phyloP scores from a whole-genome alignment of 371 early-diverging fungal genomes.

The Apophysomyces variabilis region DNA sequence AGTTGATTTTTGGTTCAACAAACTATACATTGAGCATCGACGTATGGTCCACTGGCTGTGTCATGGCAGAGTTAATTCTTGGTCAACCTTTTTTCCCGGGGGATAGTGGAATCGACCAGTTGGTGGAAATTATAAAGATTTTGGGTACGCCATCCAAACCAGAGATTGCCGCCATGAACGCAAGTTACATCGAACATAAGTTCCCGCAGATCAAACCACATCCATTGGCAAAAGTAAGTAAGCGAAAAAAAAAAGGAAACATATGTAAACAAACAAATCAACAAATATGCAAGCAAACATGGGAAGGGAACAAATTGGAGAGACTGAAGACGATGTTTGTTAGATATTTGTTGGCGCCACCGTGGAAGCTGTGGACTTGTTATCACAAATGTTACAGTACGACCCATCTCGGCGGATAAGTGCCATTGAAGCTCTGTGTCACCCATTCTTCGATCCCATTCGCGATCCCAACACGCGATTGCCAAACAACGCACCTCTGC shows the following conservation, averaged over 20 bases:
- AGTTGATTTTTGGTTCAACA: slow-evolving; percentile 97
- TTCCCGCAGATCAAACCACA: slow-evolving; percentile 97
- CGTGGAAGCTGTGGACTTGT: slow-evolving; percentile 85
- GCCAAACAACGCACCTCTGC: slow-evolving; percentile 79
- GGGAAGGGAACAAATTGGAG: too few relatives aligned
- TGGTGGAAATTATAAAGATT: slow-evolving; percentile 99
- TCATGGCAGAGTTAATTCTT: slow-evolving; percentile 98
- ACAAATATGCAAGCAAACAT: slow-evolving; percentile 19
- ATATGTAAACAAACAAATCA: background rate
- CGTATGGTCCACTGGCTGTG: slow-evolving; percentile 99
- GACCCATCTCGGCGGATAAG: slow-evolving; percentile 90
- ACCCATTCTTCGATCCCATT: slow-evolving; percentile 96
- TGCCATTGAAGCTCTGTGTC: slow-evolving; percentile 91
- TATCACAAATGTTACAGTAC: slow-evolving; percentile 90
- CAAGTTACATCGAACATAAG: slow-evolving; percentile 96
- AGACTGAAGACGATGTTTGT: too few relatives aligned
- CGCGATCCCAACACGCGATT: slow-evolving; percentile 80
- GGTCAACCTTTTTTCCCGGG: slow-evolving; percentile 98
- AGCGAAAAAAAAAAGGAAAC: background rate
- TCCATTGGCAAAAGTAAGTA: slow-evolving; percentile 78
- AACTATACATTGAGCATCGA: slow-evolving; percentile 93
- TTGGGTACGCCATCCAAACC: slow-evolving; percentile 97
- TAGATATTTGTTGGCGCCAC: slow-evolving; percentile 73
- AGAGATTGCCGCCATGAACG: slow-evolving; percentile 96
- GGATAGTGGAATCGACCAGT: slow-evolving; percentile 99